Evolutionary conservation across 352 stramenopile genomes (phyloP).

Genomic region (Phytopythium cucurbitacearum): DNA sequence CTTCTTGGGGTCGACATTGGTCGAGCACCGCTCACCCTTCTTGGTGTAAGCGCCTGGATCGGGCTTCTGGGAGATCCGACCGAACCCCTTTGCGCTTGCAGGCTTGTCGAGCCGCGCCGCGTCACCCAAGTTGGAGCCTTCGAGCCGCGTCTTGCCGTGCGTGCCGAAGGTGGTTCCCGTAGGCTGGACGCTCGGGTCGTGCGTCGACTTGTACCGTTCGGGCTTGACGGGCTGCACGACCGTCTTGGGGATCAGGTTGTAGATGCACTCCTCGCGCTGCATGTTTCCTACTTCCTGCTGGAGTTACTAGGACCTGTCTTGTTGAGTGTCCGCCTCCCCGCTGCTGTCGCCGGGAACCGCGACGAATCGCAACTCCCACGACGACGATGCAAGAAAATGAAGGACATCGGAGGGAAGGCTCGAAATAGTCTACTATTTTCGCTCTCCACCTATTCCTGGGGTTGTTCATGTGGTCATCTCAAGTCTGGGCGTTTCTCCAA

Average conservation of each 20-base stretch:
- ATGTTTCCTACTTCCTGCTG: conserved; percentile 14
- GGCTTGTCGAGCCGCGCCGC: conserved; percentile 34
- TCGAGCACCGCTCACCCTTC: conserved; percentile 57
- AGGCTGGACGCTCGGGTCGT: conserved; percentile 76
- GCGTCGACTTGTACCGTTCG: conserved; percentile 85
- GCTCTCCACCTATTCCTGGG: not conserved
- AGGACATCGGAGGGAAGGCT: too few relatives aligned
- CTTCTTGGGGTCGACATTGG: conserved; percentile 39
- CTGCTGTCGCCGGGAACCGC: too few relatives aligned
- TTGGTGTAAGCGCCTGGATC: conserved; percentile 73
- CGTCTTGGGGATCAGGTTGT: conserved; percentile 87
- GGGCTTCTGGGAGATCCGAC: conserved; percentile 47
- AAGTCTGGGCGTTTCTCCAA: conserved; percentile 3
- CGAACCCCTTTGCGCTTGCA: conserved; percentile 59
- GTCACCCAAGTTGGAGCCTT: conserved; percentile 61
- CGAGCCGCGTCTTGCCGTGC: conserved; percentile 62
- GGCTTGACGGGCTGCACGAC: conserved; percentile 66
- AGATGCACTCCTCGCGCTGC: conserved; percentile 89
- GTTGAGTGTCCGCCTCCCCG: too few relatives aligned
- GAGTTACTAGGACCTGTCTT: too few relatives aligned
- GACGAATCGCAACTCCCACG: too few relatives aligned
- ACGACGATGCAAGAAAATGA: too few relatives aligned
- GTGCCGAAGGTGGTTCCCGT: conserved; percentile 88
- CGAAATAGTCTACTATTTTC: too few relatives aligned
- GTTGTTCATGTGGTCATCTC: conserved; percentile 1